Evolutionary conservation across 2,329 filamentous ascomycete genomes (phyloP), one percentile per base, ranked within the genome.

Genomic region (Penicillium janthinellum): DNA sequence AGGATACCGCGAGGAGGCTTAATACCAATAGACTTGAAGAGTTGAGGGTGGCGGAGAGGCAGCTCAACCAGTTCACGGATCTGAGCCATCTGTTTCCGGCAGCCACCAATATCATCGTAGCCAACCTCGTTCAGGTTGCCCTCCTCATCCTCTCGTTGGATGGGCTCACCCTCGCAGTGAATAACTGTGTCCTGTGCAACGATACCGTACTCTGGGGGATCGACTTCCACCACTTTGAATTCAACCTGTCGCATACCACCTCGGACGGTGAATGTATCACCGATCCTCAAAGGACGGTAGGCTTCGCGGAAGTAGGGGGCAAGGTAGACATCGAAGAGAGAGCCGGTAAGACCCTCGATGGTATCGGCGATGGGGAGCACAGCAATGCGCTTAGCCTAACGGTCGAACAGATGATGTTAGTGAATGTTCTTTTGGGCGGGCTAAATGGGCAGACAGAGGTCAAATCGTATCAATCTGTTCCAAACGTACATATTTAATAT

Each of bases 1-100:
- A 99, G 86, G 74, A 98, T 96, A 88, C 95, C 95, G 74, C 95
- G 92, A 48, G 95, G 95, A 57, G 95, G 95, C 87, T 99, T 99
- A 83, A 99, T 97, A 87, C 95, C 95, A 75, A 99, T 98, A 42
- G 94, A 98, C 86, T 98, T 99, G 90, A 99, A 99, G 53, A 99
- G 90, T 79, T 98, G 95, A 62, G 95, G 95, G 80, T 99, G 95
- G 74, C 95, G 89, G 63, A 99, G 86, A 63, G 95, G 95, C 69
- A 99, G 84, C 85, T 99, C 95, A 67, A 99, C 95, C 85, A 99
- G 88, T 79, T 99, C 95, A 77, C 95, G 91, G 72, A 99, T 96
- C 84, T 99, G 95, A 65, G 95, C 95, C 95, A 99, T 98, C 83
- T 99, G 95, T 84, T 99, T 99, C 75, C 95, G 88, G 86, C 95